A percentile compares a stretch with the other conserved stretches of the same genome.
These are phyloP conservation scores for Pelargonium exstipulatum DNA, from an alignment of 441 rosid species.

Conservation along the genomic window DNA sequence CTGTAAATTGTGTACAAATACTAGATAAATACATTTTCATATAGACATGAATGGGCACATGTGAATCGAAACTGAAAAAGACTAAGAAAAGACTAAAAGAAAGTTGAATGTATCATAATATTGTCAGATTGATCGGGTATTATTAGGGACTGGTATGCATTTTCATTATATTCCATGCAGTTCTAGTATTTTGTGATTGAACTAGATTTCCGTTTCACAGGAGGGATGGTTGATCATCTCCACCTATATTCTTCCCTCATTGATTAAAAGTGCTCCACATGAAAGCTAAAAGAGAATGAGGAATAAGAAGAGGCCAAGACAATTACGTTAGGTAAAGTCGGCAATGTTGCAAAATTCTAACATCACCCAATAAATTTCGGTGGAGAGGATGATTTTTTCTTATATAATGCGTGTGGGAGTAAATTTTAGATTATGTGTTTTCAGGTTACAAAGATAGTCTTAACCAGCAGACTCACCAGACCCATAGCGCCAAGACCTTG, in stretches of 20 bases:
- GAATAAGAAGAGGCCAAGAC: not conserved
- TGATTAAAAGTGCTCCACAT: not conserved
- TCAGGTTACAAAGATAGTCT: not conserved
- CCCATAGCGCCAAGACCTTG: conserved; percentile 74
- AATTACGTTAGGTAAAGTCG: not conserved
- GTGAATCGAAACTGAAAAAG: not conserved
- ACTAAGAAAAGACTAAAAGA: no score
- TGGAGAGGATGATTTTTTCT: not conserved
- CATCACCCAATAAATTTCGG: not conserved
- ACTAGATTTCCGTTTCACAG: not conserved
- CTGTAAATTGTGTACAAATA: conserved; percentile 24
- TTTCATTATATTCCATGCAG: not conserved
- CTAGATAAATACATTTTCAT: not conserved
- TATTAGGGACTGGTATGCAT: no score
- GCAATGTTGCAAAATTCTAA: not conserved
- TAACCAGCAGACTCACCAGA: conserved; percentile 37
- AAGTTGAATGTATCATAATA: no score
- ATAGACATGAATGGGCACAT: no score
- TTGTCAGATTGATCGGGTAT: no score
- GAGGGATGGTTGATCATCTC: not conserved
- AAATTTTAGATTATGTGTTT: not conserved
- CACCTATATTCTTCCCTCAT: not conserved
- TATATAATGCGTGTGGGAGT: not conserved
- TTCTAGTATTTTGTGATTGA: not conserved
- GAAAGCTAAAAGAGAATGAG: not conserved